Evolutionary conservation across 2,329 filamentous ascomycete species (phyloP), one percentile per base, ranked within the genome.

Genomic region (Cryoendolithus antarcticus): DNA sequence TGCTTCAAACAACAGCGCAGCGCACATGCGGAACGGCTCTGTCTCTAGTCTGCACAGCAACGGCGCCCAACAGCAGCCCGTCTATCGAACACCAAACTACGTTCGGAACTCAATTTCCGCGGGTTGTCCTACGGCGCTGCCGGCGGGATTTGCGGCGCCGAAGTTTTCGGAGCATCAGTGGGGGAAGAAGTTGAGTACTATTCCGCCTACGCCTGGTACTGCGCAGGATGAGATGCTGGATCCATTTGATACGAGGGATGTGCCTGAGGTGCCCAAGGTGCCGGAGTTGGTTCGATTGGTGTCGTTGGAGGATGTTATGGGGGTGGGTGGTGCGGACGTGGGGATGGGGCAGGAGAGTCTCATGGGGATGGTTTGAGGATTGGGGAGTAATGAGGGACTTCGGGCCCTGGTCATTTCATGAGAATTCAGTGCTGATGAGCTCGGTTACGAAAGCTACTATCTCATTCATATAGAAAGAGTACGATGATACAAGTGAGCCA

Each of bases 41-140:
- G 5, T 35, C 34, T 24, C 31, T n/a, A 28, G 28, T 12, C 12
- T 21, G 12, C 13, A 24, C 27, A 30, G 9, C 9, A 45, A 40
- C 27, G 41, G 45, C n/a, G 43, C 42, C 24, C 24, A 27, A 27
- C 24, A 27, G 24, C 24, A 27, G 2, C 50, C 54, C 0, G 47
- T 54, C 10, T 57, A 58, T 35, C 49, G 48, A 10, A 55, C 49
- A 2, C 54, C 46, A 44, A 61, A 51, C 39, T 62, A 50, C 48
- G 55, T 62, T 10, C 56, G 60, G 4, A 60, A 58, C 24, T 53
- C 54, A 3, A 56, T 60, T 32, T 50, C 56, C 2, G 51, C 53
- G 28, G 58, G 62, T 4, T 63, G 56, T 42, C 62, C 63, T 1
- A 65, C 58, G 1, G 57, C 52, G 32, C 57, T 65, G 53, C 54